Conservation (phyloP, 1,139 yeast species). For the Sugiyamaella sp. region DNA sequence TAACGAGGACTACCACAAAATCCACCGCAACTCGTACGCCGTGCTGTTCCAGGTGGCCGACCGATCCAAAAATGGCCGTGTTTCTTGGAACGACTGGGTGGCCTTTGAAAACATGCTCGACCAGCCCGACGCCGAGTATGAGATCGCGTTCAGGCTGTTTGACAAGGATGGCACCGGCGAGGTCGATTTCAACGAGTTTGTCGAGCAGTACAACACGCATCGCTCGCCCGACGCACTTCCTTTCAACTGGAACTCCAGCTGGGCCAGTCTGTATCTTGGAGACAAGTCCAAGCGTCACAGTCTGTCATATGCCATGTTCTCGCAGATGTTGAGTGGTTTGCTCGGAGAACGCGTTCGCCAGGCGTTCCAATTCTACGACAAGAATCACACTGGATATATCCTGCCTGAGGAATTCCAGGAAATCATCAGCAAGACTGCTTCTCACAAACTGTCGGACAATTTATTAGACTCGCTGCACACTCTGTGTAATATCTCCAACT, state of each 20-base stretch:
- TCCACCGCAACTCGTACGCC: slow-evolving; percentile 48
- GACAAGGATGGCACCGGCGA: slow-evolving; percentile 46
- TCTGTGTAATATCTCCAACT: slow-evolving; percentile 42
- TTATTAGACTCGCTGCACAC: slow-evolving; percentile 45
- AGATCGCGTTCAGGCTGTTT: slow-evolving; percentile 49
- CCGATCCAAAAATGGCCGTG: slow-evolving; percentile 39
- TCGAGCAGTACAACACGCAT: slow-evolving; percentile 43
- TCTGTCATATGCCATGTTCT: slow-evolving; percentile 48
- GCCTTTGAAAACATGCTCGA: slow-evolving; percentile 45
- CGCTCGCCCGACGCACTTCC: slow-evolving; percentile 44
- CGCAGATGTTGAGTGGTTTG: slow-evolving; percentile 50
- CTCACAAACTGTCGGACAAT: slow-evolving; percentile 49
- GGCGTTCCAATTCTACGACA: slow-evolving; percentile 47
- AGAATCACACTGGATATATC: slow-evolving; percentile 45
- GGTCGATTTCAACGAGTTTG: slow-evolving; percentile 47
- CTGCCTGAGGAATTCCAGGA: slow-evolving; percentile 47
- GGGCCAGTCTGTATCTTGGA: slow-evolving; percentile 49
- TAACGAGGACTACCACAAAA: slow-evolving; percentile 48
- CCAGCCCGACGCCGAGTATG: slow-evolving; percentile 53
- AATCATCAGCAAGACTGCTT: slow-evolving; percentile 44
- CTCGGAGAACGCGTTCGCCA: slow-evolving; percentile 52
- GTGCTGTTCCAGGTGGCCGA: slow-evolving; percentile 50
- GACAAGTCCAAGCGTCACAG: slow-evolving; percentile 44
- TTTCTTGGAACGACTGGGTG: slow-evolving; percentile 47
- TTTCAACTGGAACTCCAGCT: slow-evolving; percentile 49